These are phyloP conservation scores for Fraxinus baroniana DNA, from an alignment of 305 asterid genomes.

Conservation along the genomic window DNA sequence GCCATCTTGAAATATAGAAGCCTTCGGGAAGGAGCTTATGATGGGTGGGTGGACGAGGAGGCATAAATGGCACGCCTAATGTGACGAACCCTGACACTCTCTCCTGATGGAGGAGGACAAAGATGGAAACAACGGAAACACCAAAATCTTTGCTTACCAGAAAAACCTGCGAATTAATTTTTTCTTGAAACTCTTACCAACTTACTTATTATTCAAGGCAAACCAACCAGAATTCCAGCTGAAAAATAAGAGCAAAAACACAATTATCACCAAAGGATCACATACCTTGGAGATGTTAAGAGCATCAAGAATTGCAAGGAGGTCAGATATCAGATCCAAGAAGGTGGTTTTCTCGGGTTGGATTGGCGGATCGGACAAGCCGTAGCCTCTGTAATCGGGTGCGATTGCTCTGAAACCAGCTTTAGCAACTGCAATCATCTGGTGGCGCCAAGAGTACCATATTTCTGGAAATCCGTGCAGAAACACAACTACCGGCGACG, in stretches of 20 bases:
- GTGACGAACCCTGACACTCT: constrained; percentile 45
- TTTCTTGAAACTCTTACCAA: neutral
- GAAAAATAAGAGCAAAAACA: neutral
- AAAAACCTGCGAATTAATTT: constrained; percentile 29
- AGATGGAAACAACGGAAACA: constrained; percentile 32
- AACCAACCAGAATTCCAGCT: neutral
- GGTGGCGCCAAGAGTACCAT: constrained; percentile 64
- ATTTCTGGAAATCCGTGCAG: constrained; percentile 62
- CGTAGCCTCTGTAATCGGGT: constrained; percentile 53
- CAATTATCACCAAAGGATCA: neutral
- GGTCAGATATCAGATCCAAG: constrained; percentile 39
- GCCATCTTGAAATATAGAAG: constrained; percentile 51
- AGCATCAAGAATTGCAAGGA: constrained; percentile 38
- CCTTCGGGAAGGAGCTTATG: constrained; percentile 37
- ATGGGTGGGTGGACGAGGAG: constrained; percentile 15
- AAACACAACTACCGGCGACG: constrained; percentile 37
- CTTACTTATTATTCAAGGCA: neutral
- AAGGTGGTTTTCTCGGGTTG: constrained; percentile 41
- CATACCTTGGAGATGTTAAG: constrained; percentile 38
- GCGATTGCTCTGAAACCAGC: constrained; percentile 50
- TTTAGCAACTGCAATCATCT: constrained; percentile 41
- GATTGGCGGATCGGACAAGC: constrained; percentile 44
- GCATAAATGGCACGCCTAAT: constrained; percentile 46
- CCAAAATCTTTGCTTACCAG: constrained; percentile 54
- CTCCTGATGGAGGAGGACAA: constrained; percentile 46